Base-by-base conservation (phyloP, 768 basidiomycete genomes). In the Tulasnella sp. region DNA sequence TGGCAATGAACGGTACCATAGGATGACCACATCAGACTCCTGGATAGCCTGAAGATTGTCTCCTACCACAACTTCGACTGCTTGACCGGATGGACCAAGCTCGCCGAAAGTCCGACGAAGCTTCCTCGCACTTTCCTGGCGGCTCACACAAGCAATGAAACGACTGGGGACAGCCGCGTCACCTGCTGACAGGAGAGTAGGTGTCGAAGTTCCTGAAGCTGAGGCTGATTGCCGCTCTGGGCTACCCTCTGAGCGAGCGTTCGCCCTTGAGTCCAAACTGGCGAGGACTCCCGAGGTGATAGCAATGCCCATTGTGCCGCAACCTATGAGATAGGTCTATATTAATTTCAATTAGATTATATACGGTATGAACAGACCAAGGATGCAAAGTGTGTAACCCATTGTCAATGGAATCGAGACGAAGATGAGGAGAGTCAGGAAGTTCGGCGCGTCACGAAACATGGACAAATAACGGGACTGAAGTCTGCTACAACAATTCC, bases 271-370 rank as follows among this genome's bases (percentile, higher is more conserved):
- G 72, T 95, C 89, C 61, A 98, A 89, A 82, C 93, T 93, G 80
- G 91, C 89, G 73, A 98, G 86, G 57, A 98, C 93, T 69, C 98
- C 98, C 32, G 97, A 96, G 72, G 96, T 89, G 83, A 99, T 89
- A 78, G 98, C 96, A 81, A 98, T 85, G 78, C 98, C 98, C 98
- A 99, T 99, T 15, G 97, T 99, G 78, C 98, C 98, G 84, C 98
- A 99, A 87, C 97, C 98, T 83, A 78, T 77, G 75, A 74, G 46
- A 81, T 78, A 80, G 44, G 35, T 16, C 67, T 35, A 55, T 48
- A 78, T 61, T 29, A 4, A 26, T 77, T 71, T 67, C 44, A 80
- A 77, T 72, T 57, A 67, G 70, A 39, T 15, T 13, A 23, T 29
- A 39, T 40, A 67, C 26, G 78, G 46, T 61, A 79, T 55, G 80